Conservation (phyloP, 2,329 filamentous ascomycete species). For the Beauveria varroae region DNA sequence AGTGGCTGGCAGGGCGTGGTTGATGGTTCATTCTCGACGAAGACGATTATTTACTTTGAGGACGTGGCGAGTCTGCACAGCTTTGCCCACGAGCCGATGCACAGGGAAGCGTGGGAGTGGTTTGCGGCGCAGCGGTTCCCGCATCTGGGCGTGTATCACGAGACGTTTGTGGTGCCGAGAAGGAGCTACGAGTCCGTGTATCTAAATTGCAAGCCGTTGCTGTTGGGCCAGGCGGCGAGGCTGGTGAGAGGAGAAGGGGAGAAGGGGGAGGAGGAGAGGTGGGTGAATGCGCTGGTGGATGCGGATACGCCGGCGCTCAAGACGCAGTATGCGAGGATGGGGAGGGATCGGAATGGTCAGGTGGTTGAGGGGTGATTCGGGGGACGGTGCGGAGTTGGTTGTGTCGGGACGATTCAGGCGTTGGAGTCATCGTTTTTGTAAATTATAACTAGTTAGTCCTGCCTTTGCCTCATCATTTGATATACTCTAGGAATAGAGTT, state of each 20-base stretch:
- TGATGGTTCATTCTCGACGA: constrained; percentile 30
- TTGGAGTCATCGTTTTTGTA: no score
- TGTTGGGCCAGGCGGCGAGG: constrained; percentile 26
- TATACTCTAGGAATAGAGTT: no score
- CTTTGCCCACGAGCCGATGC: constrained; percentile 42
- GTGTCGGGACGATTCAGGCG: background rate
- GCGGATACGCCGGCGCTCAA: constrained; percentile 24
- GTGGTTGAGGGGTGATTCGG: background rate
- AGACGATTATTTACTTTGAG: constrained; percentile 44
- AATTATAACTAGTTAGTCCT: no score
- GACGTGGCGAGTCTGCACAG: constrained; percentile 39
- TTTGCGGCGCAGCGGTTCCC: constrained; percentile 29
- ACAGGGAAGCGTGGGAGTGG: constrained; percentile 44
- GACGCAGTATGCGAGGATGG: constrained; percentile 25
- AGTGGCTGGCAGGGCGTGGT: constrained; percentile 33
- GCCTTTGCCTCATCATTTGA: no score
- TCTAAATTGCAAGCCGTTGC: constrained; percentile 31
- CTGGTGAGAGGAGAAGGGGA: constrained; percentile 13
- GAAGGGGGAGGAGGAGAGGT: constrained; percentile 19
- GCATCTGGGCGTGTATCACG: constrained; percentile 46
- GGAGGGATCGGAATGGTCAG: background rate
- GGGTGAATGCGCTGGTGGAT: constrained; percentile 28
- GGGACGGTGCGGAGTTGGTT: background rate
- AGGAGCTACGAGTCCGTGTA: constrained; percentile 46
- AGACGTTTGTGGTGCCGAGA: constrained; percentile 39